Evolutionary conservation across 495 filamentous ascomycete species (phyloP).

Genomic region (Trichoderma reesei): DNA sequence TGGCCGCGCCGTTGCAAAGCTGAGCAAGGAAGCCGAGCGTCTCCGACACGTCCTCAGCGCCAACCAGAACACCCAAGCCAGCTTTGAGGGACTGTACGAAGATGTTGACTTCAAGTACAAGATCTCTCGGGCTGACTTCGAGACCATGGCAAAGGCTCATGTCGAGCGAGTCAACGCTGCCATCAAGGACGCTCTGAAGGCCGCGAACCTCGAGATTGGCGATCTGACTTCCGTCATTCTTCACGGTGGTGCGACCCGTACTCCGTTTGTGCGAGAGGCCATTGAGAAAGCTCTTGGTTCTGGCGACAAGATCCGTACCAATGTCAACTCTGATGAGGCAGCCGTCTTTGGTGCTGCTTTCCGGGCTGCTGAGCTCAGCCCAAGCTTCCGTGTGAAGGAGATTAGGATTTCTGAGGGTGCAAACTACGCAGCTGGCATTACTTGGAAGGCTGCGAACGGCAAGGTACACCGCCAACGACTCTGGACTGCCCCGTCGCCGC

Average conservation of each 20-base stretch:
- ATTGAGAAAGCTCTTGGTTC: constrained; percentile 67
- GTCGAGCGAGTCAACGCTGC: constrained; percentile 57
- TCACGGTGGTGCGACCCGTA: constrained; percentile 82
- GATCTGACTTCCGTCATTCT: constrained; percentile 89
- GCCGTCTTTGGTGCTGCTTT: constrained; percentile 96
- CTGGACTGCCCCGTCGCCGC: constrained; percentile 66
- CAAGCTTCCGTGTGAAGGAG: constrained; percentile 94
- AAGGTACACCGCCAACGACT: constrained; percentile 51
- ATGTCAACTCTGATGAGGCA: constrained; percentile 94
- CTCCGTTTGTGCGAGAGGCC: constrained; percentile 86
- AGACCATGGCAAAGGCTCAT: constrained; percentile 64
- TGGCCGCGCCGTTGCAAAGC: constrained; percentile 74
- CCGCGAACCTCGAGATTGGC: constrained; percentile 58
- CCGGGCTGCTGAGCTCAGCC: constrained; percentile 81
- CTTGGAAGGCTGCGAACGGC: constrained; percentile 61
- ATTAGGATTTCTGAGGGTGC: constrained; percentile 71
- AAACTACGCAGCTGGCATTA: constrained; percentile 60
- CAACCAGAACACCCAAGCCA: constrained; percentile 69
- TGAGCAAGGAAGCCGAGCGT: constrained; percentile 86
- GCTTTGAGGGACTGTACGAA: constrained; percentile 81
- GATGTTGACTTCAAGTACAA: constrained; percentile 92
- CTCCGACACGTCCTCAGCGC: constrained; percentile 86
- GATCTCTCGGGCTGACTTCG: constrained; percentile 70
- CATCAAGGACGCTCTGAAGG: constrained; percentile 62
- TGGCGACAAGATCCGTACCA: constrained; percentile 72